These are phyloP conservation scores for Colletotrichum sp. DNA, from an alignment of 2,329 filamentous ascomycete genomes.

Conservation along the genomic window DNA sequence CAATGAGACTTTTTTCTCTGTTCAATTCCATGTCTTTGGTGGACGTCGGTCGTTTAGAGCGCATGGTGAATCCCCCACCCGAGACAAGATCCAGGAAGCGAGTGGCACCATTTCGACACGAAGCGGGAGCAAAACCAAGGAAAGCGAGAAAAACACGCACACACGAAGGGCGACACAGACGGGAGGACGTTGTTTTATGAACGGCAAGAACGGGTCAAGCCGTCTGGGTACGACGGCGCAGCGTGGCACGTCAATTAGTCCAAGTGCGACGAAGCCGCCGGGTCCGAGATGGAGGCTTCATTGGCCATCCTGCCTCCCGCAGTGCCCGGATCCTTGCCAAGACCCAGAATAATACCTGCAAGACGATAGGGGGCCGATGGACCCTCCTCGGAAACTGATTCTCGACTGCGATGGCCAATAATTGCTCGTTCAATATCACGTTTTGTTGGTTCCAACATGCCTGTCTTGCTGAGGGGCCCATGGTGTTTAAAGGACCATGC, in stretches of 20 bases:
- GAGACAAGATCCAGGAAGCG: background rate
- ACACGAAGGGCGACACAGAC: background rate
- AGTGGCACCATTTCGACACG: background rate
- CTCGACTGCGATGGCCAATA: background rate
- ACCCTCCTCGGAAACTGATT: background rate
- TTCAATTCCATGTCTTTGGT: background rate
- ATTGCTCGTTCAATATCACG: background rate
- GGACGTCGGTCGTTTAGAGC: background rate
- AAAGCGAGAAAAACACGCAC: background rate
- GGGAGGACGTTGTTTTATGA: background rate
- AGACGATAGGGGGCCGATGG: background rate
- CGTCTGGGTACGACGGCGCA: background rate
- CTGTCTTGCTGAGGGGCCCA: background rate
- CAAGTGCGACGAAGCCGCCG: background rate
- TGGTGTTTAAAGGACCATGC: background rate
- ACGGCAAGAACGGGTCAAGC: background rate
- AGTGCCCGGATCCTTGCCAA: conserved; percentile 5
- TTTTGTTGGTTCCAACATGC: background rate
- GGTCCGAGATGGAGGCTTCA: conserved; percentile 5
- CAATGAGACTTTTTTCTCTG: background rate
- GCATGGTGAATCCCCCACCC: background rate
- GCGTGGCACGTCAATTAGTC: background rate
- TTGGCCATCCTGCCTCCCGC: background rate
- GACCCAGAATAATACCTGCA: background rate
- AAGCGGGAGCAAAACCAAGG: background rate